Base-by-base conservation (phyloP, 306 rosid species). In the Cicer judaicum region DNA sequence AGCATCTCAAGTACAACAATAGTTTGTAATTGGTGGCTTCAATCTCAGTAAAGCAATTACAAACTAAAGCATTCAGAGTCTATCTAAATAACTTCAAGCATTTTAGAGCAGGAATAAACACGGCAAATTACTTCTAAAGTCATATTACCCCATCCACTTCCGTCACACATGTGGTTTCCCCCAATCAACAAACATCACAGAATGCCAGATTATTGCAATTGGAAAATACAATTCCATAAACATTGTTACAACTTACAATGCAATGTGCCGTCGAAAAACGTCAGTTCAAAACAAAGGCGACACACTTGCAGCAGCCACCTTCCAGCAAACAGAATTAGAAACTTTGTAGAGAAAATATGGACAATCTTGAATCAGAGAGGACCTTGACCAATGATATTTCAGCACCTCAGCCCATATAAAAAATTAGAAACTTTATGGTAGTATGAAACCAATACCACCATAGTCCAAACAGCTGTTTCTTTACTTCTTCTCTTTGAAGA, bases 371-470 rank as follows among this genome's bases (percentile, higher is more conserved):
- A 54, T 48, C 49, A 57, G 19, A 15, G 68, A 59, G 83, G 65
- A 52, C 73, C 76, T 79, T 76, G 80, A 64, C 69, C 74, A 73
- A 64, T 24, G 73, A 68, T 59, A 63, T 74, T 74, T 69, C 73
- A 71, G 78, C 75, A 74, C 62, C 71, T 65, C 82, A 70, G 57
- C 79, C 68, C 42, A 56, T 57, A 80, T 56, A 79, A 64, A 64
- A 81, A 82, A 48, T 4, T 14, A 72, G 68, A 62, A 56, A 43
- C 82, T 68, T 68, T 40, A 43, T 61, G 68, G 60, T 18, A 55
- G 53, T 55, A 72, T 62, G 71, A 73, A 87, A 72, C 7, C 62
- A 68, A 68, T 40, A 57, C 38, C 39, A 41, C 76, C 53, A 68
- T 10, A 60, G 11, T 60, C 43, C 19, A 59, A 7, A 43, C 62